These are phyloP conservation scores for Cladophialophora psammophila DNA, from an alignment of 2,329 filamentous ascomycete genomes.

Conservation along the genomic window DNA sequence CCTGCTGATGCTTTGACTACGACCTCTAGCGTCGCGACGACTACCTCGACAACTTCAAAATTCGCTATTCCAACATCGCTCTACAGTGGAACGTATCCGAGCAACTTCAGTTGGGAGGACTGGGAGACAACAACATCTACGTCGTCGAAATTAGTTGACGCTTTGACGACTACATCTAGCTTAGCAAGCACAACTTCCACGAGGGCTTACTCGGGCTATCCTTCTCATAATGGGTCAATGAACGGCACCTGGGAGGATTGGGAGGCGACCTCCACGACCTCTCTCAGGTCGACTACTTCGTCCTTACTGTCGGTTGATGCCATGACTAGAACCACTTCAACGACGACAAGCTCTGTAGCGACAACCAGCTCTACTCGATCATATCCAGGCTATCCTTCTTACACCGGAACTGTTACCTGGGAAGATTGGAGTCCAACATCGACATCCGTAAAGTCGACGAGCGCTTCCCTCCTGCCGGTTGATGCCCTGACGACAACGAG, in stretches of 20 bases:
- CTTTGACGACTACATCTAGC: slow-evolving; percentile 6
- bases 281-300: too few relatives aligned
- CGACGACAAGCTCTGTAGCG: neutral
- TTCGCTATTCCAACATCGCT: neutral
- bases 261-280: neutral
- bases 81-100: neutral
- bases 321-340: neutral
- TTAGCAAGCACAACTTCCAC: neutral
- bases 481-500: slow-evolving; percentile 7
- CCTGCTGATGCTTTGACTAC: neutral
- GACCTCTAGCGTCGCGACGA: neutral
- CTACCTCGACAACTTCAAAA: neutral
- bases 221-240: slow-evolving; percentile 3
- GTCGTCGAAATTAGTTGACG: neutral
- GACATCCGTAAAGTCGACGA: slow-evolving; percentile 1
- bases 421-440: slow-evolving; percentile 4
- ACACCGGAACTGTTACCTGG: neutral
- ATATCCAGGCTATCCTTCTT: neutral
- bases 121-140: slow-evolving; percentile 10
- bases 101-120: slow-evolving; percentile 9
- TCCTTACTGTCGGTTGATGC: neutral
- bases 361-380: neutral
- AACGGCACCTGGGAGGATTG: neutral
- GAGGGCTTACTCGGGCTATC: neutral
- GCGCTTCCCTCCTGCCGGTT: slow-evolving; percentile 8